Base-by-base conservation (phyloP, 495 filamentous ascomycete species). In the Cercophora scortea region DNA sequence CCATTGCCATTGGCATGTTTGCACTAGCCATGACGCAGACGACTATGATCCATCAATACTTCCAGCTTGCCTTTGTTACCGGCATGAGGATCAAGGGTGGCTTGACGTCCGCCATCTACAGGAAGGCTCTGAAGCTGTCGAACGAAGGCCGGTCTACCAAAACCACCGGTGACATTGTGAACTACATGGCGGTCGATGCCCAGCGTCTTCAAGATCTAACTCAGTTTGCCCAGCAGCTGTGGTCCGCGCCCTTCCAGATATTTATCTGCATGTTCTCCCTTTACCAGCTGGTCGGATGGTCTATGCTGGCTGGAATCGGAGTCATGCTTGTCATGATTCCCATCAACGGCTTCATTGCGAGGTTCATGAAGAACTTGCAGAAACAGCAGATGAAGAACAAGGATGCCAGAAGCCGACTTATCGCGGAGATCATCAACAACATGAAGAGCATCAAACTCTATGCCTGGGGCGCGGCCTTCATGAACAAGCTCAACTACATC, bases 401-500 rank as follows among this genome's bases (percentile, higher is more conserved):
- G 70, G 94, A 99, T 61, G 80, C 90, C 8, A 83, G 94, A 55
- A 95, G 93, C 25, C 77, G 92, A 35, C 68, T 99, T 49, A 95
- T 96, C 79, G 93, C 94, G 6, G 94, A 99, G 72, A 97, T 99
- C 54, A 72, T 97, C 61, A 97, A 97, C 77, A 96, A 96, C 67
- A 96, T 97, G 83, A 97, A 97, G 74, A 92, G 88, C 65, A 97
- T 97, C 73, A 97, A 99, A 71, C 81, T 99, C 19, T 99, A 96
- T 71, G 94, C 91, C 42, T 99, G 94, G 94, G 89, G 90, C 39
- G 84, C 82, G 19, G 90, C 94, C 18, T 99, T 97, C 69, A 96
- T 96, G 84, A 91, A 89, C 65, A 96, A 95, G 69, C 81, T 99
- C 39, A 96, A 88, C 67, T 85, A 87, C 68, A 88, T 99, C 54